These are phyloP conservation scores for Medicago ruthenica DNA, from an alignment of 306 rosid species.

Conservation along the genomic window DNA sequence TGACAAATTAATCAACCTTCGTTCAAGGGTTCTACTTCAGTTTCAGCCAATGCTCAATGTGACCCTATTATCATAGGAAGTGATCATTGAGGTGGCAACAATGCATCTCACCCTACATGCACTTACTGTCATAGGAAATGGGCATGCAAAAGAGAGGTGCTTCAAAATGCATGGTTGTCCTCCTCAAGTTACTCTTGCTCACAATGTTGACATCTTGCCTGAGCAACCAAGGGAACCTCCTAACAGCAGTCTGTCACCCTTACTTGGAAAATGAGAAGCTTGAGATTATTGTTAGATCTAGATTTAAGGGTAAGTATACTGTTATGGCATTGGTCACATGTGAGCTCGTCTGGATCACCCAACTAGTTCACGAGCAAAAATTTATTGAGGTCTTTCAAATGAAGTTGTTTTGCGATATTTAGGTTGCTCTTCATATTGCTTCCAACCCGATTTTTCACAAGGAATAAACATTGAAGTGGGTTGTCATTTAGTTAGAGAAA, in stretches of 20 bases:
- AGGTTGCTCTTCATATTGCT: neutral
- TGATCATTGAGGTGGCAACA: neutral
- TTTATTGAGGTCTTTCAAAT: neutral
- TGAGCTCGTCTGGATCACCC: neutral
- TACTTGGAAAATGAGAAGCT: neutral
- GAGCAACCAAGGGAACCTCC: neutral
- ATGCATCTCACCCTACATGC: neutral
- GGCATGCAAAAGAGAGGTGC: neutral
- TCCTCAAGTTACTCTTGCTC: neutral
- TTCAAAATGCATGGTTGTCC: neutral
- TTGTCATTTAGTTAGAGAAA: neutral
- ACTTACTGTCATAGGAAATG: neutral
- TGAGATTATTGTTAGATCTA: neutral
- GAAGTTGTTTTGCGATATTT: neutral
- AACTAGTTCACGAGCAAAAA: neutral
- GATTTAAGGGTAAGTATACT: neutral
- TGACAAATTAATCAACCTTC: no score
- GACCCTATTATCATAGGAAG: neutral
- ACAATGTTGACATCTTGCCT: neutral
- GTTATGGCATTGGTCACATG: neutral
- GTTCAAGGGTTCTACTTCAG: no score
- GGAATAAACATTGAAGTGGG: neutral
- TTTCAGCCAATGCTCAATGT: neutral
- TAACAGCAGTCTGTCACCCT: neutral
- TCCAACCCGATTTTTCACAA: neutral